phyloP scores from a whole-genome alignment of 768 basidiomycete species.

The Phlebiopsis flavidoalba region DNA sequence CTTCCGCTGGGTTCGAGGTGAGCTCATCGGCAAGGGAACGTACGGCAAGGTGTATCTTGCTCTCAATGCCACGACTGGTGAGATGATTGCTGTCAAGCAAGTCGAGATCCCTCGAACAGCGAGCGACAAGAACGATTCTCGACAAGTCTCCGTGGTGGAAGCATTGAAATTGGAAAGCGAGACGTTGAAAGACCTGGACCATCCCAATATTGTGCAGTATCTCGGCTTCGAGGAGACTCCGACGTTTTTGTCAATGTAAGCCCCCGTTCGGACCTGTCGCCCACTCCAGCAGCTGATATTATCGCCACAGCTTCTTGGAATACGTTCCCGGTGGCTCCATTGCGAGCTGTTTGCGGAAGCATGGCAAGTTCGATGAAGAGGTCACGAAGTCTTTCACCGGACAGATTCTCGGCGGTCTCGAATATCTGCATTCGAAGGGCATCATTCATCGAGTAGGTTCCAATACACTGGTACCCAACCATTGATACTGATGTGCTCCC shows the following conservation, averaged over 20 bases:
- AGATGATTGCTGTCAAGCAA: slow-evolving; percentile 99
- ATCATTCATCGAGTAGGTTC: slow-evolving; percentile 83
- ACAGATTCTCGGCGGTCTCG: slow-evolving; percentile 88
- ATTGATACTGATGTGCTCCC: slow-evolving; percentile 5
- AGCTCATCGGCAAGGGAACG: slow-evolving; percentile 94
- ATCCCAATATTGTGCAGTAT: slow-evolving; percentile 96
- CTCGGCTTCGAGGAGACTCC: slow-evolving; percentile 92
- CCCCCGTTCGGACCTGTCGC: slow-evolving; percentile 14
- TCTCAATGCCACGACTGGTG: slow-evolving; percentile 91
- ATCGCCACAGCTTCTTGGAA: slow-evolving; percentile 77
- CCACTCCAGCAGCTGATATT: not conserved
- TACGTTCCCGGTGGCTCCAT: slow-evolving; percentile 98
- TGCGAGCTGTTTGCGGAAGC: slow-evolving; percentile 82
- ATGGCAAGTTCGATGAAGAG: slow-evolving; percentile 89
- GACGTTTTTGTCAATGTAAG: slow-evolving; percentile 87
- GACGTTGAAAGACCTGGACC: slow-evolving; percentile 93
- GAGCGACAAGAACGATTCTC: slow-evolving; percentile 85
- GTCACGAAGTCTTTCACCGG: slow-evolving; percentile 89
- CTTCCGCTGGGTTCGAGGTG: slow-evolving; percentile 98
- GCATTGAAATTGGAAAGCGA: slow-evolving; percentile 95
- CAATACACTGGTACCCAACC: not conserved
- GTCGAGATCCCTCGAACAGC: slow-evolving; percentile 91
- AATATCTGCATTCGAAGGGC: slow-evolving; percentile 87
- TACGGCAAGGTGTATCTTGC: slow-evolving; percentile 97
- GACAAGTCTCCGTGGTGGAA: slow-evolving; percentile 82